Evolutionary conservation across 2,329 filamentous ascomycete species (phyloP).

Genomic region (Aspergillus fischeri): DNA sequence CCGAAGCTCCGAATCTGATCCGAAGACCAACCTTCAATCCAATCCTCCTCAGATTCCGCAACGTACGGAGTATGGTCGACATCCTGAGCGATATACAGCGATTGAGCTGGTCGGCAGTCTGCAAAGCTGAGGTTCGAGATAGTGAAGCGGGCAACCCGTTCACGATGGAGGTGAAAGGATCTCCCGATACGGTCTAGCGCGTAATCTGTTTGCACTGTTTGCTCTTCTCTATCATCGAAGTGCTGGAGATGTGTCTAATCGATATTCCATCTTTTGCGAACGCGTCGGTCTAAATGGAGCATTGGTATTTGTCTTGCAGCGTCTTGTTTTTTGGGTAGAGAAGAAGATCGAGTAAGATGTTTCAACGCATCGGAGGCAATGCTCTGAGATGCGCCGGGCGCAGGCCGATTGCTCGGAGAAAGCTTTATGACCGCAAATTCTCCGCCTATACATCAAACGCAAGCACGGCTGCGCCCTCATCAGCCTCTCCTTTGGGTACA

Average conservation of each 20-base stretch:
- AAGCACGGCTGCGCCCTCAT: constrained; percentile 23
- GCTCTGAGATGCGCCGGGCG: constrained; percentile 32
- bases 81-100: constrained; percentile 53
- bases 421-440: constrained; percentile 35
- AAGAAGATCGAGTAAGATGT: constrained; percentile 24
- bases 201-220: constrained; percentile 34
- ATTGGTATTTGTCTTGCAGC: not conserved
- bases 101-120: constrained; percentile 6
- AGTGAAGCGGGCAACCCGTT: constrained; percentile 15
- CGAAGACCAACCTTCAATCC: constrained; percentile 68
- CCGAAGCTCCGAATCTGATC: constrained; percentile 9
- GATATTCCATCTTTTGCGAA: not conserved
- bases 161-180: constrained; percentile 18
- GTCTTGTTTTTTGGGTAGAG: not conserved
- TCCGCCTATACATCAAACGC: constrained; percentile 26
- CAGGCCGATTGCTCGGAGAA: constrained; percentile 27
- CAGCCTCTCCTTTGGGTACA: constrained; percentile 50
- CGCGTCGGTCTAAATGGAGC: not conserved
- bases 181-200: constrained; percentile 23
- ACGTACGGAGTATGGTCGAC: constrained; percentile 85
- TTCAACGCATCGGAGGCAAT: constrained; percentile 38
- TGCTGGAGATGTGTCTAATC: not conserved
- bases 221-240: constrained; percentile 15
- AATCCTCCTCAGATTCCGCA: constrained; percentile 81
- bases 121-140: constrained; percentile 9